A percentile compares a stretch with the other conserved stretches of the same genome.
phyloP scores from a whole-genome alignment of 805 yeast genomes.

The Yamadazyma olivae region DNA sequence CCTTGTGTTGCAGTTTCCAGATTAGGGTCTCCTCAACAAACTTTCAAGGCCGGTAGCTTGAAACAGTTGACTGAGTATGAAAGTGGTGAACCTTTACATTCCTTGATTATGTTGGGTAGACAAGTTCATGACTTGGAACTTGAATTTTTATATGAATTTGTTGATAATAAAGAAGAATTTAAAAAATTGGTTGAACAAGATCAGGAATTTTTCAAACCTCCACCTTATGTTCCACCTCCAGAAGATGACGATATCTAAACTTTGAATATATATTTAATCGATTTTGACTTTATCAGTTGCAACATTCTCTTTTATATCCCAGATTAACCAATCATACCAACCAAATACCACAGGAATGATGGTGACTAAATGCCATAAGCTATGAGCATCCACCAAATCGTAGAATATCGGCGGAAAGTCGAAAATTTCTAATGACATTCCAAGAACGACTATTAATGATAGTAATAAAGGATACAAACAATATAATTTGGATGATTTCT shows the following conservation, averaged over 20 bases:
- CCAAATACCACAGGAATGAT: constrained; percentile 43
- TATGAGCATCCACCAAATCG: constrained; percentile 83
- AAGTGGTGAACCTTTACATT: constrained; percentile 92
- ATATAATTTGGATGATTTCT: constrained; percentile 34
- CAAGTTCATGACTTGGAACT: constrained; percentile 91
- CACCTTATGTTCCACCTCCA: constrained; percentile 56
- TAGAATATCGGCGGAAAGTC: constrained; percentile 73
- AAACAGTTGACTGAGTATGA: constrained; percentile 76
- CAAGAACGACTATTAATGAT: constrained; percentile 49
- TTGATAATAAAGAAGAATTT: constrained; percentile 55
- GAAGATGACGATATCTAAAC: constrained; percentile 15
- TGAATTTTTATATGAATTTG: constrained; percentile 78
- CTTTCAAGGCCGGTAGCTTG: constrained; percentile 81
- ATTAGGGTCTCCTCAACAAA: constrained; percentile 81
- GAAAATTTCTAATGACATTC: constrained; percentile 87
- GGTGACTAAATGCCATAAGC: constrained; percentile 91
- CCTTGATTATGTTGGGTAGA: constrained; percentile 86
- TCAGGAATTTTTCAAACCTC: constrained; percentile 73
- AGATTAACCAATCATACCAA: constrained; percentile 45
- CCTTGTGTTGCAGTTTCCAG: constrained; percentile 95
- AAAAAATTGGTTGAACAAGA: constrained; percentile 45
- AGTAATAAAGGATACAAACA: constrained; percentile 38
- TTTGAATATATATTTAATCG: not conserved
- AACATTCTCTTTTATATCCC: constrained; percentile 39
- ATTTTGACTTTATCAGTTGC: constrained; percentile 8